These are phyloP conservation scores for Tetrapisispora pingtungensis DNA, from an alignment of 805 yeast species.

Conservation along the genomic window DNA sequence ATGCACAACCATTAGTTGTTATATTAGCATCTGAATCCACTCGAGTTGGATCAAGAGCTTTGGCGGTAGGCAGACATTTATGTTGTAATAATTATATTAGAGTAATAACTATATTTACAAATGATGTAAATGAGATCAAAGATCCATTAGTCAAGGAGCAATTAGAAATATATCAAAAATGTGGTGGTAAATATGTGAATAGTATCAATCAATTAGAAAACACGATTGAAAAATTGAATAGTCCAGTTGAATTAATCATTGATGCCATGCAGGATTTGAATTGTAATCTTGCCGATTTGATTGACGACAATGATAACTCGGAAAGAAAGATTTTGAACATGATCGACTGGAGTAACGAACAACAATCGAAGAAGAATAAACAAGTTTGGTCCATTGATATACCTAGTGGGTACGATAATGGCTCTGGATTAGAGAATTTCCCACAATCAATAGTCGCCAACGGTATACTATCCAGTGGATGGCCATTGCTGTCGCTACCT, in stretches of 20 bases:
- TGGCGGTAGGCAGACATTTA: conserved; percentile 72
- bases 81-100: conserved; percentile 51
- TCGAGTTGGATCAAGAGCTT: conserved; percentile 61
- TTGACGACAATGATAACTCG: conserved; percentile 8
- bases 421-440: conserved; percentile 47
- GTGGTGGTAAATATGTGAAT: conserved; percentile 61
- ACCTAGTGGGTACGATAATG: conserved; percentile 76
- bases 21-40: conserved; percentile 59
- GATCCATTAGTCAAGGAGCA: conserved; percentile 35
- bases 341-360: conserved; percentile 55
- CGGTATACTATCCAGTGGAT: conserved; percentile 59
- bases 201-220: conserved; percentile 30
- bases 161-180: conserved; percentile 42
- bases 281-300: conserved; percentile 36
- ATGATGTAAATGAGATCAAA: conserved; percentile 20
- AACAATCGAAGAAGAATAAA: conserved; percentile 6
- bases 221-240: conserved; percentile 40
- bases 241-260: conserved; percentile 68
- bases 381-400: conserved; percentile 53
- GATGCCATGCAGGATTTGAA: conserved; percentile 86
- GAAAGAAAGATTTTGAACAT: conserved; percentile 29
- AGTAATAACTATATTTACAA: conserved; percentile 42
- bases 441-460: conserved; percentile 33
- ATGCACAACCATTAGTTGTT: conserved; percentile 68
- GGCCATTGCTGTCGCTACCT: conserved; percentile 41